These are phyloP conservation scores for Populus trichocarpa DNA, from an alignment of 441 rosid species.

Conservation along the genomic window DNA sequence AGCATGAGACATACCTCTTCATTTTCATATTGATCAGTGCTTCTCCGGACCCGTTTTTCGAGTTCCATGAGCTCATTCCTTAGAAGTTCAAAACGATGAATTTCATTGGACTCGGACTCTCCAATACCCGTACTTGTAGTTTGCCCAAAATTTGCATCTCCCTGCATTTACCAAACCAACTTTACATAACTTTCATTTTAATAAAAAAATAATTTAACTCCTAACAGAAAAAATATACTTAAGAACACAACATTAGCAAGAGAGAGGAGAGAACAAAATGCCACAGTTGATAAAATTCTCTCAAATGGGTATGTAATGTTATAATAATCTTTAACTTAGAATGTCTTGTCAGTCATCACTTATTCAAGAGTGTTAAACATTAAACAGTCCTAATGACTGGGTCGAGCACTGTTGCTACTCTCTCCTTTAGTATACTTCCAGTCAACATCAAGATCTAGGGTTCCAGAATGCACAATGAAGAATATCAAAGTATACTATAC, in stretches of 20 bases:
- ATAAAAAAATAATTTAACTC: constrained; percentile 9
- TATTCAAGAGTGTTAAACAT: background rate
- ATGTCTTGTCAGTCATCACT: background rate
- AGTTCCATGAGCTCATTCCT: constrained; percentile 92
- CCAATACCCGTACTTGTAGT: constrained; percentile 29
- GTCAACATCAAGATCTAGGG: background rate
- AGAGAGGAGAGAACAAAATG: background rate
- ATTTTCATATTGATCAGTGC: constrained; percentile 58
- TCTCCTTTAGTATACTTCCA: background rate
- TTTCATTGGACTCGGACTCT: constrained; percentile 60
- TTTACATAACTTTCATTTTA: constrained; percentile 18
- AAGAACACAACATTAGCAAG: constrained; percentile 1
- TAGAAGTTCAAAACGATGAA: constrained; percentile 73
- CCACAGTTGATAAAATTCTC: background rate
- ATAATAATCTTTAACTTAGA: background rate
- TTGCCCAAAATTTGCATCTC: constrained; percentile 35
- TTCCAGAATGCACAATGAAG: background rate
- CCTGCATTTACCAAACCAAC: constrained; percentile 45
- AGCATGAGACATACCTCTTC: constrained; percentile 52
- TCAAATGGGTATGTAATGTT: background rate
- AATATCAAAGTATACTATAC: background rate
- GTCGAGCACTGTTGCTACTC: background rate
- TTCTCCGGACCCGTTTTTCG: constrained; percentile 82
- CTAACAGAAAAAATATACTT: constrained; percentile 15
- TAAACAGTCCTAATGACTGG: background rate